These are phyloP conservation scores for Colletotrichum lupini DNA, from an alignment of 2,329 filamentous ascomycete species.

Conservation along the genomic window DNA sequence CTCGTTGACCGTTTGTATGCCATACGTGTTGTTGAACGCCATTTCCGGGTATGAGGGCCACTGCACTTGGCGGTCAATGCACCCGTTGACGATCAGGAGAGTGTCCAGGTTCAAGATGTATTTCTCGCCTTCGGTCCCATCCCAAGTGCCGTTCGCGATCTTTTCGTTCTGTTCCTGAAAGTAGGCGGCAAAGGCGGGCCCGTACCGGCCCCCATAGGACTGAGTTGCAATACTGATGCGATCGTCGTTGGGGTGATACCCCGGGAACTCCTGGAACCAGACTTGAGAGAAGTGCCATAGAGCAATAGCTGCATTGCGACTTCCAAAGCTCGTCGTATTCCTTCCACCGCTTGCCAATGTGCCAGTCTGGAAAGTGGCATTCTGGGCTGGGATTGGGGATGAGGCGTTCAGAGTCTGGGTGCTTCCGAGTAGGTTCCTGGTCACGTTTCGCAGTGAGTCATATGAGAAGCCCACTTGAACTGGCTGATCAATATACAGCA, in stretches of 20 bases:
- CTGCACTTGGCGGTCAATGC: conserved; percentile 57
- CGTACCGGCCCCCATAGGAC: conserved; percentile 69
- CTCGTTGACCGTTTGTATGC: conserved; percentile 44
- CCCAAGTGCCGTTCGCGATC: conserved; percentile 54
- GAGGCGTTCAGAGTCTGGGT: conserved; percentile 30
- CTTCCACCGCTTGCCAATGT: conserved; percentile 44
- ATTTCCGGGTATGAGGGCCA: conserved; percentile 47
- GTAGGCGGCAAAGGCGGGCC: conserved; percentile 65
- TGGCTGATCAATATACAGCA: conserved; percentile 40
- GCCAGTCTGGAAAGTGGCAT: conserved; percentile 50
- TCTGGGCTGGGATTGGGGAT: conserved; percentile 43
- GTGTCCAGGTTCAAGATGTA: conserved; percentile 58
- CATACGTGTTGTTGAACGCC: conserved; percentile 47
- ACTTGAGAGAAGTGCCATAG: conserved; percentile 45
- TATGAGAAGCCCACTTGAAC: conserved; percentile 39
- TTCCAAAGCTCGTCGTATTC: conserved; percentile 52
- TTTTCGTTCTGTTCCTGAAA: conserved; percentile 66
- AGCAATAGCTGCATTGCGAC: conserved; percentile 45
- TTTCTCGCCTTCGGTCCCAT: conserved; percentile 47
- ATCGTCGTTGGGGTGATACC: conserved; percentile 66
- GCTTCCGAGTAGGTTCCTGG: conserved; percentile 29
- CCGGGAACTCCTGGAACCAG: conserved; percentile 73
- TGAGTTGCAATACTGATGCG: conserved; percentile 63
- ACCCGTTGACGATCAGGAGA: conserved; percentile 68
- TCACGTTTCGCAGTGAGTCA: conserved; percentile 37